phyloP scores from a whole-genome alignment of 2,329 filamentous ascomycete genomes.

The Massarina eburnea region DNA sequence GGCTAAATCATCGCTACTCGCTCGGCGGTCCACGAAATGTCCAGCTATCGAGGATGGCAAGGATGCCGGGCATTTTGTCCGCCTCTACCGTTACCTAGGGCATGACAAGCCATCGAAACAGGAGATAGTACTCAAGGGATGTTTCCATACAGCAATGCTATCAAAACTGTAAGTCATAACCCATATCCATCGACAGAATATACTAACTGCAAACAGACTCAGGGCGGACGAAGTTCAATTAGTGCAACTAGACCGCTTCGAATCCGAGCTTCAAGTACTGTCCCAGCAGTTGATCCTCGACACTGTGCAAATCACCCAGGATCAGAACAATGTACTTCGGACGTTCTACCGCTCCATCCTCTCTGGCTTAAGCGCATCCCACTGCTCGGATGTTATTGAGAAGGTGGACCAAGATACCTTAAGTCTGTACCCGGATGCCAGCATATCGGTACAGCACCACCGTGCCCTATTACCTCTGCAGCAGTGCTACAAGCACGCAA shows the following conservation, averaged over 20 bases:
- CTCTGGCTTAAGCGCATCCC: constrained; percentile 23
- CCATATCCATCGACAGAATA: not conserved
- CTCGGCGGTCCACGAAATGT: constrained; percentile 38
- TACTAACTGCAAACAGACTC: constrained; percentile 6
- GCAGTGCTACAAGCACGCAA: constrained; percentile 7
- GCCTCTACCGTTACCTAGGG: constrained; percentile 28
- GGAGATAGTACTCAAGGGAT: constrained; percentile 27
- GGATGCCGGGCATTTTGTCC: constrained; percentile 22
- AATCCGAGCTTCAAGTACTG: constrained; percentile 43
- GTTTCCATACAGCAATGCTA: constrained; percentile 35
- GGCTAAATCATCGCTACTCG: constrained; percentile 35
- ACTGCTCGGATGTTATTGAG: constrained; percentile 17
- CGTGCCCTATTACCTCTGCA: constrained; percentile 24
- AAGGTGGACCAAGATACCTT: constrained; percentile 4
- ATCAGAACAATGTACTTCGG: constrained; percentile 32
- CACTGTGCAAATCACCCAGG: constrained; percentile 34
- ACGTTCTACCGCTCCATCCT: constrained; percentile 26
- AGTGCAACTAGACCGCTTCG: constrained; percentile 44
- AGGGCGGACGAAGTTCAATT: constrained; percentile 42
- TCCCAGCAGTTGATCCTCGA: constrained; percentile 40
- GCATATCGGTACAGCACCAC: constrained; percentile 36
- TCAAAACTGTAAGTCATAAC: constrained; percentile 22
- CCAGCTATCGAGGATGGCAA: constrained; percentile 7
- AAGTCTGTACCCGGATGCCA: constrained; percentile 11
- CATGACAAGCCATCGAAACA: constrained; percentile 19